Base-by-base conservation (phyloP, 495 filamentous ascomycete genomes). In the Neurospora sp. region DNA sequence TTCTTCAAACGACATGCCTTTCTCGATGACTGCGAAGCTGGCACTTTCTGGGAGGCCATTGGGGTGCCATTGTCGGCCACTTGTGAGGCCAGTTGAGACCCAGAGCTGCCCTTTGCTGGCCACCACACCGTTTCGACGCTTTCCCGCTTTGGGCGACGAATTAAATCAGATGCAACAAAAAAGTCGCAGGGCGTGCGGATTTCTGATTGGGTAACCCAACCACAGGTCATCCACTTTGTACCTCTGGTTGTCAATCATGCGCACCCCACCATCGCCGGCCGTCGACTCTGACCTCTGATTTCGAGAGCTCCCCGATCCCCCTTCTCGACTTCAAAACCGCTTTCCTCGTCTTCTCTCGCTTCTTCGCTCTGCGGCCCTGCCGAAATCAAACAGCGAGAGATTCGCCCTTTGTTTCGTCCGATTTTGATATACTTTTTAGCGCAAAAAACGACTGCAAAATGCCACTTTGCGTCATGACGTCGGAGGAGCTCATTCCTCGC, bases 141-240 rank as follows among this genome's bases (percentile, higher is more conserved):
- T 80, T 78, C 73, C 79, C 77, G 62, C 69, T 81, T 81, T 76
- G 34, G 78, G 77, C 75, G 66, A 62, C 34, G 9, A 42, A 70
- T 78, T 78, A 76, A 78, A 79, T 78, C 79, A 69, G 73, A 73
- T 73, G 73, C 76, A 70, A 71, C 74, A 73, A 77, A 77, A 79
- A 75, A 72, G 39, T 54, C 40, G 77, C 78, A 76, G 43, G 31
- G 24, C 9, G 24, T 73, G 36, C 76, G 75, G 74, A 84, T 84
- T 84, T 84, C 76, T 83, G 79, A 85, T 85, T 85, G 84, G 84
- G 21, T 77, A 21, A 77, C 73, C 77, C 72, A 75, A 80, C 80
- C 71, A 75, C 82, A 80, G 70, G 74, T 81, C 76, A 79, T 81
- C 75, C 75, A 77, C 79, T 76, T 79, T 79, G 78, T 84, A 81